phyloP scores from a whole-genome alignment of 371 early-diverging fungal species.

The Choanephora cucurbitarum region DNA sequence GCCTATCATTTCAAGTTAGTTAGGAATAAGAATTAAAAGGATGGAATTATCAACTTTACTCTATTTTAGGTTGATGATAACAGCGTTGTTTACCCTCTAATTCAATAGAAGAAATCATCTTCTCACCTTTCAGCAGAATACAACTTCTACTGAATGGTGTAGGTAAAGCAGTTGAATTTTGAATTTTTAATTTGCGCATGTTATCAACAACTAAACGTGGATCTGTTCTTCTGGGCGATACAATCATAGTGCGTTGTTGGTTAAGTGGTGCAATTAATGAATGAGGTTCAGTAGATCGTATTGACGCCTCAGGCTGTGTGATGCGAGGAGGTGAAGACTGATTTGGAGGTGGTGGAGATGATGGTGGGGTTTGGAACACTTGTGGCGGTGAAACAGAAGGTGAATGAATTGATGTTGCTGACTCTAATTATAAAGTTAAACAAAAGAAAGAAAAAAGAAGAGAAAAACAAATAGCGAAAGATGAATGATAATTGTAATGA shows the following conservation, averaged over 20 bases:
- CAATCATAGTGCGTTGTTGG: background rate
- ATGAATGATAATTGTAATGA: too few species aligned
- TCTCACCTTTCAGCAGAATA: constrained; percentile 1
- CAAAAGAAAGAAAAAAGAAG: too few species aligned
- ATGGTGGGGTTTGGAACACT: too few species aligned
- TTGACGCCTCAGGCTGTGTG: too few species aligned
- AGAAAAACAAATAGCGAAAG: too few species aligned
- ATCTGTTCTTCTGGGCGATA: constrained; percentile 3
- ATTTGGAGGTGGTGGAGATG: too few species aligned
- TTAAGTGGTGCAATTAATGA: too few species aligned
- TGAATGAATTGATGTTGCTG: background rate
- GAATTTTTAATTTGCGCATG: background rate
- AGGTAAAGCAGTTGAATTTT: constrained; percentile 1
- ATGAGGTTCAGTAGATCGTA: too few species aligned
- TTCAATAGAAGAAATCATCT: background rate
- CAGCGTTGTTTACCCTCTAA: constrained; percentile 6
- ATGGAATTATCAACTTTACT: too few species aligned
- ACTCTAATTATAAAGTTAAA: background rate
- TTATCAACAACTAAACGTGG: constrained; percentile 6
- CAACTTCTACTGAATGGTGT: background rate
- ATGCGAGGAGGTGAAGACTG: too few species aligned
- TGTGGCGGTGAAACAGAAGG: too few species aligned
- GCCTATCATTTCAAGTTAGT: background rate
- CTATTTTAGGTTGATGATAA: constrained; percentile 6
- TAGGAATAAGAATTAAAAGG: too few species aligned